Evolutionary conservation across 1,139 yeast species (phyloP), one percentile per base, ranked within the genome.

Genomic region (Hansenula sp.): DNA sequence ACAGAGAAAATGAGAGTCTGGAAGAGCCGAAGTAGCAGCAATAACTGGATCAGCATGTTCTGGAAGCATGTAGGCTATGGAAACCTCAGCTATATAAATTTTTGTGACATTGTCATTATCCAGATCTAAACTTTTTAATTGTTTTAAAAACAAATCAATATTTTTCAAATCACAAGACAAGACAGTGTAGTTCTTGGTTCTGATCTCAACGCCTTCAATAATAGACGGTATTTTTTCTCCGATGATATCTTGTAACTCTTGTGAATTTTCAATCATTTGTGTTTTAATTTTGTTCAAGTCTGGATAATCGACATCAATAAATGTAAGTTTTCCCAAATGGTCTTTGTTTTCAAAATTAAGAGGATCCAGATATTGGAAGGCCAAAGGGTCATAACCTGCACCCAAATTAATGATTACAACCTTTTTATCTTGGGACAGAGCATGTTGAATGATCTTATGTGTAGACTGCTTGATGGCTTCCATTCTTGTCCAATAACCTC

Each of bases 401-500:
- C 95, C 95, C 32, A 86, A 64, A 57, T 85, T 86, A 28, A 86
- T 70, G 4, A 86, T 68, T 27, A 75, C 63, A 3, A 55, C 47
- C 29, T 39, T 43, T 25, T 44, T 42, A 39, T 53, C 49, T 13
- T 50, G 39, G 1, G 55, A 45, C 10, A 57, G 51, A 1, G 49
- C 51, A 1, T 52, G 53, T 29, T 52, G 40, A 4, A 75, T 62
- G 17, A 82, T 76, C 32, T 69, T 63, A 31, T 69, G 56, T 14
- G 83, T 69, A 40, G 78, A 65, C 38, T 64, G 65, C 47, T 78
- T 71, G 42, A 86, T 80, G 8, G 88, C 78, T 53, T 81, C 81
- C 79, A 86, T 79, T 44, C 95, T 67, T 20, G 84, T 69, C 90
- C 94, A 86, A 58, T 86, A 86, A 0, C 95, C 95, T 51, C 95